Conservation (phyloP, 164 flowering plant genomes). For the Euptelea pleiosperma region DNA sequence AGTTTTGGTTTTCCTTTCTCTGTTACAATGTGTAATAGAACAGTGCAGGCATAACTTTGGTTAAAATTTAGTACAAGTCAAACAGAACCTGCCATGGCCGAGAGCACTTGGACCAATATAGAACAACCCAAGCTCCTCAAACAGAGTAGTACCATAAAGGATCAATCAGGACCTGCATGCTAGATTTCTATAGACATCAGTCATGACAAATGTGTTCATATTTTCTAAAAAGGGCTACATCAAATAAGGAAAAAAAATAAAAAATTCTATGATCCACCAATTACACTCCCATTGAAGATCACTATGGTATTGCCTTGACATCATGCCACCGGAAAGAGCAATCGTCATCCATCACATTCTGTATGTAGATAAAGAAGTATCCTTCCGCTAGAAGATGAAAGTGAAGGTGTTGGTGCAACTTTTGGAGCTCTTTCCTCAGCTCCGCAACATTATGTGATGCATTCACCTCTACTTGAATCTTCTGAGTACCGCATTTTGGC, state of each 20-base stretch:
- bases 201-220: too few relatives aligned
- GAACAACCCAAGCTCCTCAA: conserved; percentile 87
- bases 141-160: too few relatives aligned
- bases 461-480: conserved; percentile 55
- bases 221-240: too few relatives aligned
- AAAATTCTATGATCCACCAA: conserved; percentile 35
- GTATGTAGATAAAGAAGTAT: conserved; percentile 62
- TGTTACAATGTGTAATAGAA: conserved; percentile 78
- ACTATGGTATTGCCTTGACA: conserved; percentile 64
- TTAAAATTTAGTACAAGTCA: conserved; percentile 51
- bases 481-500: conserved; percentile 40
- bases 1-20: conserved; percentile 98
- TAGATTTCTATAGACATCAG: too few relatives aligned
- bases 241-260: too few relatives aligned
- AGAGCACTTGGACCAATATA: conserved; percentile 83
- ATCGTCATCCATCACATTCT: conserved; percentile 69
- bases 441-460: conserved; percentile 46
- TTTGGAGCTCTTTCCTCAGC: conserved; percentile 51
- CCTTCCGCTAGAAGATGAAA: conserved; percentile 55
- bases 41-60: conserved; percentile 72
- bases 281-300: conserved; percentile 58
- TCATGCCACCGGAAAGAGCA: conserved; percentile 54
- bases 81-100: too few relatives aligned
- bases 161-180: too few relatives aligned
- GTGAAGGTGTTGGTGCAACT: conserved; percentile 28